phyloP scores from a whole-genome alignment of 345 rosid genomes.

The Garcia nutans region DNA sequence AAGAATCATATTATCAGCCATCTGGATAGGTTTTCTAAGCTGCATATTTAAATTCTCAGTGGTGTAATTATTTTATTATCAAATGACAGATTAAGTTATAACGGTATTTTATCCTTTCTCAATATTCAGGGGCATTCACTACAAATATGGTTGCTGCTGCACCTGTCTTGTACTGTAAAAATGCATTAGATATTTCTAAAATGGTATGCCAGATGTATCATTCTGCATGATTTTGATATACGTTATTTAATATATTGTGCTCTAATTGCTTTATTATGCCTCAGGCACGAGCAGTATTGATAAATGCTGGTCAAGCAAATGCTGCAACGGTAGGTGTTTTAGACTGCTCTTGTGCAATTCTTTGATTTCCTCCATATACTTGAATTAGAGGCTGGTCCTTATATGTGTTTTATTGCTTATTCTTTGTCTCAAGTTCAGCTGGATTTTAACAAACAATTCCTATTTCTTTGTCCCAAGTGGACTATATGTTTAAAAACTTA shows the following conservation, averaged over 20 bases:
- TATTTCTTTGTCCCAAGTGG: background rate
- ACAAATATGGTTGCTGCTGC: constrained; percentile 91
- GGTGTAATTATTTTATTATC: background rate
- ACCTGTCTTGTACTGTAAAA: constrained; percentile 80
- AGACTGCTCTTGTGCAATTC: constrained; percentile 16
- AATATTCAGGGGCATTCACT: constrained; percentile 73
- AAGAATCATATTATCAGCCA: background rate
- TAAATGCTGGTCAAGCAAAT: constrained; percentile 99
- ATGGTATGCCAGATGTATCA: constrained; percentile 39
- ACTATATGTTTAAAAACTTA: background rate
- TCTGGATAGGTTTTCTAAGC: background rate
- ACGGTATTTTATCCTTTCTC: background rate
- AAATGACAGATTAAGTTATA: background rate
- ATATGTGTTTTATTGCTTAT: background rate
- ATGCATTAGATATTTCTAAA: constrained; percentile 44
- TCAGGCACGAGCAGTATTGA: constrained; percentile 90
- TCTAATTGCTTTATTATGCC: constrained; percentile 9
- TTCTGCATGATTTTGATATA: constrained; percentile 7
- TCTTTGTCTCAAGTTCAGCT: background rate
- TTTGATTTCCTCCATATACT: background rate
- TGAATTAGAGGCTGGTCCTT: background rate
- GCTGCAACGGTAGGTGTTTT: constrained; percentile 84
- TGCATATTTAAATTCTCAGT: background rate
- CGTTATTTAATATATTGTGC: background rate
- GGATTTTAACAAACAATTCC: background rate